Percentiles rank a stretch among this genome's conserved stretches.
Conservation (phyloP, 306 rosid genomes). For the Cucumis hystrix region DNA sequence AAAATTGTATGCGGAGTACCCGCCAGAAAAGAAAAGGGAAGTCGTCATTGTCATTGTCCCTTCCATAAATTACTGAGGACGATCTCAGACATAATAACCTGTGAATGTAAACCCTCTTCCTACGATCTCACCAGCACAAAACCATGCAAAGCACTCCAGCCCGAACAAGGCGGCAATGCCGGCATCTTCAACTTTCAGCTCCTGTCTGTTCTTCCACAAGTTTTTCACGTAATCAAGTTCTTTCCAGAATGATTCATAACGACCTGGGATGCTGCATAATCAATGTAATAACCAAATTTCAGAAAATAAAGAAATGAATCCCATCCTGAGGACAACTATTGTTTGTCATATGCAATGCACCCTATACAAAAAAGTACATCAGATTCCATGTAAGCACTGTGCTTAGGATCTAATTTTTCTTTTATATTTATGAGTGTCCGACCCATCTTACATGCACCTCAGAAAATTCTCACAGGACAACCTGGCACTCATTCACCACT, state of each 20-base stretch:
- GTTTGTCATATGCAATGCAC: neutral
- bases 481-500: too few relatives aligned
- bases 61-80: neutral
- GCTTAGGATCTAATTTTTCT: neutral
- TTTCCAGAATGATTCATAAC: conserved; percentile 47
- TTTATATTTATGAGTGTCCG: too few relatives aligned
- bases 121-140: conserved; percentile 44
- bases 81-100: conserved; percentile 38
- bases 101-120: conserved; percentile 67
- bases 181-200: conserved; percentile 56
- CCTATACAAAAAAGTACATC: neutral
- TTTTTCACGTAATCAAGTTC: conserved; percentile 53
- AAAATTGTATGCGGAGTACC: conserved; percentile 25
- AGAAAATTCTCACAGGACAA: too few relatives aligned
- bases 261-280: conserved; percentile 47
- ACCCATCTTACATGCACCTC: too few relatives aligned
- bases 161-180: conserved; percentile 62
- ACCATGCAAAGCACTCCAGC: conserved; percentile 57
- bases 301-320: neutral
- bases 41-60: neutral
- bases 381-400: neutral
- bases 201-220: conserved; percentile 51
- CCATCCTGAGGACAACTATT: neutral
- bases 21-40: neutral
- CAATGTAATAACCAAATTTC: neutral